Evolutionary conservation across 129 eudicot species (phyloP), one percentile per base, ranked within the genome.

Genomic region (Erigeron canadensis): DNA sequence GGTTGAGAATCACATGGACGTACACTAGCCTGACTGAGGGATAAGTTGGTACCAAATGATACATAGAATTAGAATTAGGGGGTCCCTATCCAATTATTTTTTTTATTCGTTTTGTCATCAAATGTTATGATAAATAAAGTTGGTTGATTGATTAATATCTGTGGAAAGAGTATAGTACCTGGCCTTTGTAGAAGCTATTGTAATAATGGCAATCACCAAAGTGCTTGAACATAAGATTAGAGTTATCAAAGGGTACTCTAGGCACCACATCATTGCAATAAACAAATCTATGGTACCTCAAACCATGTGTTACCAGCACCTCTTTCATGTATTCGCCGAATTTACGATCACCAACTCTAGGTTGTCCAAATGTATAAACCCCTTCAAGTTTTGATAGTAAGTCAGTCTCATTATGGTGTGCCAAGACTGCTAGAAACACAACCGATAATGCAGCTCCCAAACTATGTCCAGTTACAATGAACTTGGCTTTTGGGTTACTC

Each of bases 331-430:
- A 89, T 10, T 79, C 77, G 8, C 84, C 87, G 72, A 89, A 89
- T 47, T 71, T 37, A 42, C 65, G 46, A 78, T 89, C 87, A 47
- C 96, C 96, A 18, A 88, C 91, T 22, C 85, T 86, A n/a, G 96
- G 91, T 44, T 88, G 91, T 57, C 96, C 96, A 71, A 79, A 89
- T 17, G 96, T 89, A 63, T 86, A 86, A 8, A 89, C 69, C 39
- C 82, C 89, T 28, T 83, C 84, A 7, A 89, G 77, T 70, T 87
- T 81, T 51, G 67, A 75, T 21, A 89, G 55, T 34, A 88, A 19
- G 13, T 42, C 37, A 4, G 63, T 48, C 71, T 89, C 87, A 0
- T 67, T 16, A 57, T 89, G 85, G 61, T 48, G 15, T 2, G 84
- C 91, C 60, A 89, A 80, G 60, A 81, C 40, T 16, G 91, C 83